phyloP scores from a whole-genome alignment of 2,329 filamentous ascomycete species.

The Curvularia sp. region DNA sequence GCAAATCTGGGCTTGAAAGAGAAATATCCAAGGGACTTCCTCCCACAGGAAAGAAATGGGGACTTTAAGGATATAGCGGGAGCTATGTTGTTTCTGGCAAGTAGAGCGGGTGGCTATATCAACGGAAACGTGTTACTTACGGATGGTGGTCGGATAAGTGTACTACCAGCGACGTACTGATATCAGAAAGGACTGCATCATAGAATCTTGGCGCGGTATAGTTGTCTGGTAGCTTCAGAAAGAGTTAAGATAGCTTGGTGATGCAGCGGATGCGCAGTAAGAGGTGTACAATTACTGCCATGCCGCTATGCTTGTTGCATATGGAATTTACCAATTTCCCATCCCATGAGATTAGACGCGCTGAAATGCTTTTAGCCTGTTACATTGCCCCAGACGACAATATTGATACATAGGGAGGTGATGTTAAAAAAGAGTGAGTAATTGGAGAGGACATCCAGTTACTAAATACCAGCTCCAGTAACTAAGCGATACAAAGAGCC shows the following conservation, averaged over 20 bases:
- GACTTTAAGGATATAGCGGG: constrained; percentile 54
- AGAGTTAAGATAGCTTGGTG: neutral
- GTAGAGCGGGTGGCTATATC: constrained; percentile 51
- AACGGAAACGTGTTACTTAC: constrained; percentile 30
- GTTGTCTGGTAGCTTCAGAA: neutral
- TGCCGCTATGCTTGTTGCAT: no score
- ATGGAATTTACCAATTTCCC: no score
- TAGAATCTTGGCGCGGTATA: no score
- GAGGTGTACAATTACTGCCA: neutral
- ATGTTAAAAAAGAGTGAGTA: no score
- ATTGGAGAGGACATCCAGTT: no score
- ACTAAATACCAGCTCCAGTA: no score
- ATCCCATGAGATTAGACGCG: no score
- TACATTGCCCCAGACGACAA: no score
- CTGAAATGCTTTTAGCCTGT: no score
- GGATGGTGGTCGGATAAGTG: constrained; percentile 24
- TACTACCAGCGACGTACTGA: constrained; percentile 25
- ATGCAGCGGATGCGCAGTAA: neutral
- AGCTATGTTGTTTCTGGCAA: constrained; percentile 53
- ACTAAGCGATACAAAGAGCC: no score
- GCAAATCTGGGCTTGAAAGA: constrained; percentile 1
- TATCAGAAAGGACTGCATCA: neutral
- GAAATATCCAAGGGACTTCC: constrained; percentile 12
- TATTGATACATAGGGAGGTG: no score
- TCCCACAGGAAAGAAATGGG: constrained; percentile 46